These are phyloP conservation scores for Boehmeria nivea DNA, from an alignment of 306 rosid genomes.

Conservation along the genomic window DNA sequence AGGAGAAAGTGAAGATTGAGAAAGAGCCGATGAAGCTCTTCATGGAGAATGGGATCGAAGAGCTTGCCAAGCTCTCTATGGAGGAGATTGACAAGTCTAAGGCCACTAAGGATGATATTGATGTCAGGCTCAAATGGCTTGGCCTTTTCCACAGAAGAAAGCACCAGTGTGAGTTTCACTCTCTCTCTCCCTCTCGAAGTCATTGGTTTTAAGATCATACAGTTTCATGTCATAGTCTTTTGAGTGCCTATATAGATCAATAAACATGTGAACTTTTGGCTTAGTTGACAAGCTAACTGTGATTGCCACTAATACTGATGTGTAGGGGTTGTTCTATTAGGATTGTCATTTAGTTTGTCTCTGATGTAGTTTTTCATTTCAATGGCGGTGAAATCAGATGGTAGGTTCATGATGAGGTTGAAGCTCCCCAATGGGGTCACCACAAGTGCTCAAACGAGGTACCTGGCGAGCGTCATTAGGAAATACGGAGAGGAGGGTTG, in stretches of 20 bases:
- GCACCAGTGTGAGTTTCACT: slow-evolving; percentile 63
- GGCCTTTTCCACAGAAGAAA: slow-evolving; percentile 92
- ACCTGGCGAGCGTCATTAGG: slow-evolving; percentile 68
- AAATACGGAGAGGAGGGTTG: slow-evolving; percentile 92
- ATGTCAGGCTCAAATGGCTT: slow-evolving; percentile 96
- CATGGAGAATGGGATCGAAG: slow-evolving; percentile 69
- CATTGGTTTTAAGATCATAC: too few relatives aligned
- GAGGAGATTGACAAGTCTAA: slow-evolving; percentile 68
- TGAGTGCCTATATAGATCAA: too few relatives aligned
- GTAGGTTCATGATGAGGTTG: slow-evolving; percentile 96
- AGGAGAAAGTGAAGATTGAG: slow-evolving; percentile 70
- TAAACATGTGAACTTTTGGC: too few relatives aligned
- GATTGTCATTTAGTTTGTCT: neutral
- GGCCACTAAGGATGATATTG: slow-evolving; percentile 69
- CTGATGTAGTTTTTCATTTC: slow-evolving; percentile 3
- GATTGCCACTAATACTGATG: too few relatives aligned
- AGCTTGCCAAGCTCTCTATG: slow-evolving; percentile 54
- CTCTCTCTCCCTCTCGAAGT: neutral
- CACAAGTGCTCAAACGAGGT: slow-evolving; percentile 75
- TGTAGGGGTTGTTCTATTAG: too few relatives aligned
- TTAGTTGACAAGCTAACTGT: too few relatives aligned
- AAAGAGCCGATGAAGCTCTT: slow-evolving; percentile 86
- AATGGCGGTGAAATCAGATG: slow-evolving; percentile 45
- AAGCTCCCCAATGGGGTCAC: slow-evolving; percentile 96
- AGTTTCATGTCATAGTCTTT: too few relatives aligned